Conservation (phyloP, 116 monocot species). For the Cymodocea nodosa region DNA sequence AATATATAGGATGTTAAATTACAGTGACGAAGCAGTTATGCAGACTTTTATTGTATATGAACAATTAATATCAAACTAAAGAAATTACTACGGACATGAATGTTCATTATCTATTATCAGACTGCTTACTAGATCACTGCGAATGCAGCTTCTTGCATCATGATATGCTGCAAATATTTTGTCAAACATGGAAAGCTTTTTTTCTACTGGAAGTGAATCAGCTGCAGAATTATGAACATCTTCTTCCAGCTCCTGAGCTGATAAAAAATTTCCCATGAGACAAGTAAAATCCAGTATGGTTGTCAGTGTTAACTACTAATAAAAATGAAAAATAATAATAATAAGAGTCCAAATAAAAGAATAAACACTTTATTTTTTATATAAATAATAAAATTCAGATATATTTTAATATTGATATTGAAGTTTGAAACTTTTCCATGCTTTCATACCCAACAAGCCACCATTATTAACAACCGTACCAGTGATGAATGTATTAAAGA, state of each 20-base stretch:
- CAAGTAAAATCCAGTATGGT: slow-evolving; percentile 2
- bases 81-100: neutral
- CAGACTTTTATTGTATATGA: neutral
- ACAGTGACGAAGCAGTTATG: neutral
- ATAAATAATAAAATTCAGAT: no score
- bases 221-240: slow-evolving; percentile 49
- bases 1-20: no score
- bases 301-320: neutral
- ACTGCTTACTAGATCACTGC: slow-evolving; percentile 74
- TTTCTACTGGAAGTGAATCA: slow-evolving; percentile 71
- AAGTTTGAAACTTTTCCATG: no score
- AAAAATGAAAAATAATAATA: no score
- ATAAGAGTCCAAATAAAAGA: no score
- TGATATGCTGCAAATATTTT: slow-evolving; percentile 98
- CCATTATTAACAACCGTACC: no score
- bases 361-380: no score
- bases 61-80: neutral
- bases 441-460: no score
- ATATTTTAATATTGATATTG: no score
- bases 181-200: slow-evolving; percentile 79
- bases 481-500: no score
- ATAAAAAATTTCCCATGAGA: slow-evolving; percentile 10
- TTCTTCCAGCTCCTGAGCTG: slow-evolving; percentile 99
- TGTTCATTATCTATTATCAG: neutral
- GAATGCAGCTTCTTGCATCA: slow-evolving; percentile 89